These are phyloP conservation scores for Helicocarpus griseus DNA, from an alignment of 2,329 filamentous ascomycete species.

Conservation along the genomic window DNA sequence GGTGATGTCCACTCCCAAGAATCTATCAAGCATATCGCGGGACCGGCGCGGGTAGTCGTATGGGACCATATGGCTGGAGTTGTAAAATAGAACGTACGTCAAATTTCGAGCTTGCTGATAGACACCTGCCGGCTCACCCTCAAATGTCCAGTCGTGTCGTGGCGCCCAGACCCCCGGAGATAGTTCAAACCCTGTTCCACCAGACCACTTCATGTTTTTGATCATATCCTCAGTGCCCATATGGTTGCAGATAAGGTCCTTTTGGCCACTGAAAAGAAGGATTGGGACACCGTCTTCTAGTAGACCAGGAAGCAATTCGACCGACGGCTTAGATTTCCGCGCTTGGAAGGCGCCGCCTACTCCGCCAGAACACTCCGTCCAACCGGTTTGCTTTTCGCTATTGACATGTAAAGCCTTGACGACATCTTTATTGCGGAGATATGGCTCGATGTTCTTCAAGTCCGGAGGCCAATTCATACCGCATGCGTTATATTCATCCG, in stretches of 20 bases:
- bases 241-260: constrained; percentile 96
- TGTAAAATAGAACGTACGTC: constrained; percentile 91
- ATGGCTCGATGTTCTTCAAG: constrained; percentile 64
- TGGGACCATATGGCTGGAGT: constrained; percentile 96
- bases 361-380: constrained; percentile 78
- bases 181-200: constrained; percentile 80
- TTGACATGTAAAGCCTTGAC: constrained; percentile 72
- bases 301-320: constrained; percentile 66
- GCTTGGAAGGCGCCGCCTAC: constrained; percentile 65
- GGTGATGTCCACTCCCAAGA: constrained; percentile 86
- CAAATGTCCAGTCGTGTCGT: constrained; percentile 89
- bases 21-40: constrained; percentile 94
- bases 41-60: constrained; percentile 81
- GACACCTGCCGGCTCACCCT: constrained; percentile 75
- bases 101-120: constrained; percentile 93
- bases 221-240: constrained; percentile 87
- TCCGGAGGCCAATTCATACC: constrained; percentile 99
- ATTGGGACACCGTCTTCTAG: constrained; percentile 64
- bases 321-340: constrained; percentile 60
- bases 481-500: constrained; percentile 70
- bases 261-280: constrained; percentile 82
- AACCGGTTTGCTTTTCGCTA: constrained; percentile 70
- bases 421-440: constrained; percentile 75
- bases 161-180: constrained; percentile 82
- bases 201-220: constrained; percentile 83